Evolutionary conservation across 805 yeast genomes (phyloP).

Genomic region (Limtongozyma cylindracea): DNA sequence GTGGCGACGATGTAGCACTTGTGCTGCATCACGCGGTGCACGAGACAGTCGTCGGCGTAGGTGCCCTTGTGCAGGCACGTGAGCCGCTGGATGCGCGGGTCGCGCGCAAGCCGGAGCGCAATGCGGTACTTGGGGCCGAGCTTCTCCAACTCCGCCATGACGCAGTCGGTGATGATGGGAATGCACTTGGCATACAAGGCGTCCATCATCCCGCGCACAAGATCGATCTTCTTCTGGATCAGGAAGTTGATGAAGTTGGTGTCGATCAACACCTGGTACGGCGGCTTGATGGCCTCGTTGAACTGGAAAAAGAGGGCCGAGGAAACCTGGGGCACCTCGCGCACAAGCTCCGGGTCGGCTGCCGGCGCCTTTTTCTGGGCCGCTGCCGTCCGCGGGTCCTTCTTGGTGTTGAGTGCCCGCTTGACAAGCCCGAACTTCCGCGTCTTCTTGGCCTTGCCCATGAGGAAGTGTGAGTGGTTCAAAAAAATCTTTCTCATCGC

Average conservation of each 20-base stretch:
- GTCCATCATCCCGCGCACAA: conserved; percentile 96
- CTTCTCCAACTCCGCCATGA: conserved; percentile 92
- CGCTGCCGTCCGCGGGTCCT: conserved; percentile 8
- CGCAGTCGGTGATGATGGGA: conserved; percentile 92
- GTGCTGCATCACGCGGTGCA: conserved; percentile 81
- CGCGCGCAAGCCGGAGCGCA: conserved; percentile 79
- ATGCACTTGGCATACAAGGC: conserved; percentile 83
- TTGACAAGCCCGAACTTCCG: conserved; percentile 90
- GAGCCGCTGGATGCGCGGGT: conserved; percentile 71
- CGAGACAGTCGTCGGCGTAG: conserved; percentile 95
- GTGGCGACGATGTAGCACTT: conserved; percentile 95
- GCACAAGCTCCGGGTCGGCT: conserved; percentile 44
- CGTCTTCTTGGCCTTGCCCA: conserved; percentile 96
- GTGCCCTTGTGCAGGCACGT: conserved; percentile 89
- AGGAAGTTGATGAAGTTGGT: conserved; percentile 93
- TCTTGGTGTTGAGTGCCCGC: conserved; percentile 37
- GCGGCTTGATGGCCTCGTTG: conserved; percentile 90
- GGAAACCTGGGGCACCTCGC: conserved; percentile 64
- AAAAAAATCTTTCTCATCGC: too few relatives aligned
- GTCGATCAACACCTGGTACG: conserved; percentile 87
- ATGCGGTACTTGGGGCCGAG: conserved; percentile 87
- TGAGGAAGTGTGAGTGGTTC: conserved; percentile 5
- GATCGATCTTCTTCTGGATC: conserved; percentile 83
- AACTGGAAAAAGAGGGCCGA: conserved; percentile 88
- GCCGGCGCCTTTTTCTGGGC: conserved; percentile 4